Conservation (phyloP, 2,329 filamentous ascomycete species). For the Fusarium staphyleae region DNA sequence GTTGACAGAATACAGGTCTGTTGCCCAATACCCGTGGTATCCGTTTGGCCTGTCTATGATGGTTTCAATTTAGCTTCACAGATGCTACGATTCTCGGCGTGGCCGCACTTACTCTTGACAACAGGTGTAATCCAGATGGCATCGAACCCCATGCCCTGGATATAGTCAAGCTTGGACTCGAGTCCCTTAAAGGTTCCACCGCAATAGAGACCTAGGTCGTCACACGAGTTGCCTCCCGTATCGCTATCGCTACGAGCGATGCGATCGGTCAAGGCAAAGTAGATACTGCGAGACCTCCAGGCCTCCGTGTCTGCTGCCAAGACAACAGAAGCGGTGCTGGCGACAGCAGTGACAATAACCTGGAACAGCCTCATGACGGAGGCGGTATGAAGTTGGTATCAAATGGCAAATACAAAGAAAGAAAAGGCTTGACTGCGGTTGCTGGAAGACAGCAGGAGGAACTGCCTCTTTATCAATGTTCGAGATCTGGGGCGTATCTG, state of each 20-base stretch:
- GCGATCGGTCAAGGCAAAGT: conserved; percentile 65
- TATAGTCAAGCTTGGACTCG: conserved; percentile 67
- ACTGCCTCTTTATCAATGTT: no score
- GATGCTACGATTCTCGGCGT: background rate
- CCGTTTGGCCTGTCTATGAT: conserved; percentile 18
- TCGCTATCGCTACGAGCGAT: conserved; percentile 56
- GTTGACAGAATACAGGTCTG: conserved; percentile 25
- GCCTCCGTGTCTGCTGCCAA: conserved; percentile 46
- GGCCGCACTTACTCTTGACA: conserved; percentile 49
- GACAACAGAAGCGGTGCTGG: conserved; percentile 7
- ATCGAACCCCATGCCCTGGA: conserved; percentile 66
- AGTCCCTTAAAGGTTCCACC: conserved; percentile 68
- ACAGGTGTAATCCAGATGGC: conserved; percentile 67
- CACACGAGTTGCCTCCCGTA: conserved; percentile 53
- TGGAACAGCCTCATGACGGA: conserved; percentile 20
- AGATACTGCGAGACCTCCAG: conserved; percentile 64
- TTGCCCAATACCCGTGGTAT: conserved; percentile 34
- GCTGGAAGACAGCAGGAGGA: no score
- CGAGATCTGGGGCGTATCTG: no score
- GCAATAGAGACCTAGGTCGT: conserved; percentile 59
- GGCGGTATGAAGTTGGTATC: no score
- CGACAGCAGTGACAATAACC: conserved; percentile 11
- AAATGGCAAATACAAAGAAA: no score
- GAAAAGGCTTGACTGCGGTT: no score
- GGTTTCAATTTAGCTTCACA: background rate